Evolutionary conservation across 306 rosid genomes (phyloP).

Genomic region (Cajanus cajan): DNA sequence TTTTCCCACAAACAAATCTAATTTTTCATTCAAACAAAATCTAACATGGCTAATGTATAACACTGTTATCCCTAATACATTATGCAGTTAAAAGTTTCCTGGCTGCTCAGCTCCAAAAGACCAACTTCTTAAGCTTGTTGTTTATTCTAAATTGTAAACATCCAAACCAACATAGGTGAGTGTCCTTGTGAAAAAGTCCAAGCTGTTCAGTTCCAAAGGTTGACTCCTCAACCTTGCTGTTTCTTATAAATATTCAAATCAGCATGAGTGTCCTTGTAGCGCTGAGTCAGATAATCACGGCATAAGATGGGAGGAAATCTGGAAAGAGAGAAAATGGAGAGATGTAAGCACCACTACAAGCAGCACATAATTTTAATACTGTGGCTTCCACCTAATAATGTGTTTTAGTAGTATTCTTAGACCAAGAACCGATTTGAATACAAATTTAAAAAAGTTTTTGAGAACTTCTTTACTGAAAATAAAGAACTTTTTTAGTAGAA

Average conservation of each 20-base stretch:
- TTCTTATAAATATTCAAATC: constrained; percentile 53
- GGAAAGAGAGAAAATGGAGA: neutral
- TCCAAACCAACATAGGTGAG: constrained; percentile 43
- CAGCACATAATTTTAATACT: neutral
- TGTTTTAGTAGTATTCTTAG: neutral
- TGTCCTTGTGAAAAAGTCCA: neutral
- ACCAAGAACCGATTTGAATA: too few species aligned
- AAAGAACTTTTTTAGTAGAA: too few species aligned
- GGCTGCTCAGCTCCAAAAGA: constrained; percentile 15
- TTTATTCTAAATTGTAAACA: constrained; percentile 9
- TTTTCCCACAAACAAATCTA: neutral
- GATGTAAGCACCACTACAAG: neutral
- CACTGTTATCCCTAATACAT: neutral
- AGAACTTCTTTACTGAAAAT: too few species aligned
- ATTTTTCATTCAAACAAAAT: neutral
- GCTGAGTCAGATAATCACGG: constrained; percentile 58
- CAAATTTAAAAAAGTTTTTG: too few species aligned
- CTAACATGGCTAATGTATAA: neutral
- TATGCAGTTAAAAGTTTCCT: neutral
- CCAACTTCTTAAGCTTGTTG: neutral
- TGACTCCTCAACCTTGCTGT: constrained; percentile 23
- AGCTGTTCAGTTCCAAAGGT: neutral
- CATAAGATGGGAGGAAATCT: constrained; percentile 83
- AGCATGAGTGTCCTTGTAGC: constrained; percentile 67
- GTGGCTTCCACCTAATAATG: neutral